Evolutionary conservation across 139 green algal genomes (phyloP).

Genomic region (Coccomyxa sp.): DNA sequence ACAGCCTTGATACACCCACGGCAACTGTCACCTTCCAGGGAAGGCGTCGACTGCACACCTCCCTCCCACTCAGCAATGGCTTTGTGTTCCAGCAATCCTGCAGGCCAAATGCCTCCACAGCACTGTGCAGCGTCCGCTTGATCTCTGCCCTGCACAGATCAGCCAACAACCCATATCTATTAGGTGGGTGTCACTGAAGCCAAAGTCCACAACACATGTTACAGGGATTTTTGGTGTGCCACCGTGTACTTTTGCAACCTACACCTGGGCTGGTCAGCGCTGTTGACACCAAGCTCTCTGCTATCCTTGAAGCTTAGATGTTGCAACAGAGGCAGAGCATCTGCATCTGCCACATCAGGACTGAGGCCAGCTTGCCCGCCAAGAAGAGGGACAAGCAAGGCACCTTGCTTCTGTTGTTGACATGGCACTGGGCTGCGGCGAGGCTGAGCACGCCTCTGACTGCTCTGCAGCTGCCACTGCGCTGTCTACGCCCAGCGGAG

Average conservation of each 20-base stretch:
- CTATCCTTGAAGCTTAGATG: background rate
- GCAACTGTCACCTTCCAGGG: background rate
- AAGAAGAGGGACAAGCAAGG: no score
- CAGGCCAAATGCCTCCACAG: constrained; percentile 36
- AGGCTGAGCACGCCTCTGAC: constrained; percentile 5
- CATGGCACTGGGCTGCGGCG: background rate
- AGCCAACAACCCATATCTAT: background rate
- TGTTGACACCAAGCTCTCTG: background rate
- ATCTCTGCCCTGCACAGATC: background rate
- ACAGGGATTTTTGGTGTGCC: background rate
- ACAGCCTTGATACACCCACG: background rate
- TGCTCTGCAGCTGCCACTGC: background rate
- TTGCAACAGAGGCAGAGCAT: background rate
- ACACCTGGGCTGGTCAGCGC: background rate
- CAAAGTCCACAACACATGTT: background rate
- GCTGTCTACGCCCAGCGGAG: constrained; percentile 22
- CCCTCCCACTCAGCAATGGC: constrained; percentile 65
- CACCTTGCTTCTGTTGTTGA: background rate
- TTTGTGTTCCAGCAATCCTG: constrained; percentile 62
- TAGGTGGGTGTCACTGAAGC: background rate
- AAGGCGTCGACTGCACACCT: constrained; percentile 25
- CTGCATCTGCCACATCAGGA: background rate
- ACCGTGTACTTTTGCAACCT: background rate
- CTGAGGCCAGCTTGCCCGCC: background rate
- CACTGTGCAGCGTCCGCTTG: background rate